Evolutionary conservation across 257 asterid genomes (phyloP).

Genomic region (Nicotiana tomentosiformis): DNA sequence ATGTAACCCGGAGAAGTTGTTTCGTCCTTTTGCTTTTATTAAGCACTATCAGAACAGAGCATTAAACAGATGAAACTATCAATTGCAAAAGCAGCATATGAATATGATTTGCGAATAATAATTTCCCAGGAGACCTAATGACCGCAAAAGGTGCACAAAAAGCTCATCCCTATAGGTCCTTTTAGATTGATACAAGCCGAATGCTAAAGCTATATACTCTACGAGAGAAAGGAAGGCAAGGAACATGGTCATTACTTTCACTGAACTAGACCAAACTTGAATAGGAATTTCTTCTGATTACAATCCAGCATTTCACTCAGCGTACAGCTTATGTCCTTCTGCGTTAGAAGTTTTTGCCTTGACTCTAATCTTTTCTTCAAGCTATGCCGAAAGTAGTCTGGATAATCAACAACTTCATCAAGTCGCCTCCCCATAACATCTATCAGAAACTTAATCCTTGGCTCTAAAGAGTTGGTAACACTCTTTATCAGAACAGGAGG

Average conservation of each 20-base stretch:
- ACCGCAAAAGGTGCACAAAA: not conserved
- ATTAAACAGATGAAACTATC: not conserved
- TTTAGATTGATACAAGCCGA: not conserved
- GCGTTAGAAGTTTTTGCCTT: conserved; percentile 58
- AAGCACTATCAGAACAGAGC: not conserved
- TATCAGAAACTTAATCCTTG: conserved; percentile 75
- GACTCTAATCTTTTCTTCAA: conserved; percentile 76
- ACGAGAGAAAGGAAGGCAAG: not conserved
- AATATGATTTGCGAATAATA: not conserved
- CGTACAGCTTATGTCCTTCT: conserved; percentile 53
- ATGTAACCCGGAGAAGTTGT: not conserved
- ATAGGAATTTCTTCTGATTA: conserved; percentile 66
- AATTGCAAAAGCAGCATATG: not conserved
- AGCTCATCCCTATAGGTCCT: conserved; percentile 3
- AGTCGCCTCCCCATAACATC: conserved; percentile 79
- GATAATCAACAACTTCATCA: conserved; percentile 70
- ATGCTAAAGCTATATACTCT: not conserved
- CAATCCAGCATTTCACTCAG: conserved; percentile 93
- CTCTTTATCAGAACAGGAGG: conserved; percentile 94
- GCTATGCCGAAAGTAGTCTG: conserved; percentile 81
- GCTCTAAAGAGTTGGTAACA: conserved; percentile 60
- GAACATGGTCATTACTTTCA: not conserved
- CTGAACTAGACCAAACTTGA: conserved; percentile 60
- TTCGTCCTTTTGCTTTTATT: too few relatives aligned
- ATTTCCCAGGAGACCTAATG: not conserved